Conservation (phyloP, 2,329 filamentous ascomycete species). For the Microascus cirrosus region DNA sequence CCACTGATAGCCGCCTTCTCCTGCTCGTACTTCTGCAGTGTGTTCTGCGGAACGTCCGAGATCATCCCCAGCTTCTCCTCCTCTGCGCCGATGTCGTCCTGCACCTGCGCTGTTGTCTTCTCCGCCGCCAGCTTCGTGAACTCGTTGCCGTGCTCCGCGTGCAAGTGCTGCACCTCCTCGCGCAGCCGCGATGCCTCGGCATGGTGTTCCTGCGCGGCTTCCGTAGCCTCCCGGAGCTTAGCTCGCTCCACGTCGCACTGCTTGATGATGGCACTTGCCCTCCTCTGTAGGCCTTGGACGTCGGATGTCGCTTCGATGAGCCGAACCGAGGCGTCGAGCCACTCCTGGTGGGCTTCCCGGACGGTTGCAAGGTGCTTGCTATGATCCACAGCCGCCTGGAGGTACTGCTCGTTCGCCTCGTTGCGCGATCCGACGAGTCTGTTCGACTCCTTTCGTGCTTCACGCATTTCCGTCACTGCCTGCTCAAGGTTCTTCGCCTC, state of each 20-base stretch:
- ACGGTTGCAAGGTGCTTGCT: conserved; percentile 4
- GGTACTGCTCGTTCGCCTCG: background rate
- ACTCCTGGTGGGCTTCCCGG: background rate
- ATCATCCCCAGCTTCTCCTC: conserved; percentile 69
- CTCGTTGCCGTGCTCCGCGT: conserved; percentile 26
- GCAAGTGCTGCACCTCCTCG: conserved; percentile 6
- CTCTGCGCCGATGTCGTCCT: conserved; percentile 64
- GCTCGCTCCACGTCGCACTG: conserved; percentile 34
- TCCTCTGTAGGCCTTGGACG: conserved; percentile 52
- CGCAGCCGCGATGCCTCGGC: conserved; percentile 15
- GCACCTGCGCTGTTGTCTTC: conserved; percentile 51
- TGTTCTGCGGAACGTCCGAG: conserved; percentile 62
- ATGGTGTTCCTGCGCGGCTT: background rate
- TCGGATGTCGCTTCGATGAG: conserved; percentile 79
- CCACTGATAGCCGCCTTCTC: conserved; percentile 59
- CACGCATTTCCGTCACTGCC: conserved; percentile 1
- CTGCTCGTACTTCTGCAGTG: conserved; percentile 67
- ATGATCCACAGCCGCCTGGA: conserved; percentile 3
- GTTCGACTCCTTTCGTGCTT: background rate
- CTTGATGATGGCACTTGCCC: conserved; percentile 48
- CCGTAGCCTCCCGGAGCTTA: conserved; percentile 25
- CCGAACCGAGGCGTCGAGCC: conserved; percentile 52
- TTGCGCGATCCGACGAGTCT: background rate
- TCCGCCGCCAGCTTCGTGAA: conserved; percentile 31
- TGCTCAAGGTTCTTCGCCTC: conserved; percentile 1